Evolutionary conservation across 140 eudicot genomes (phyloP), one percentile per base, ranked within the genome.

Genomic region (Senecio squalidus): DNA sequence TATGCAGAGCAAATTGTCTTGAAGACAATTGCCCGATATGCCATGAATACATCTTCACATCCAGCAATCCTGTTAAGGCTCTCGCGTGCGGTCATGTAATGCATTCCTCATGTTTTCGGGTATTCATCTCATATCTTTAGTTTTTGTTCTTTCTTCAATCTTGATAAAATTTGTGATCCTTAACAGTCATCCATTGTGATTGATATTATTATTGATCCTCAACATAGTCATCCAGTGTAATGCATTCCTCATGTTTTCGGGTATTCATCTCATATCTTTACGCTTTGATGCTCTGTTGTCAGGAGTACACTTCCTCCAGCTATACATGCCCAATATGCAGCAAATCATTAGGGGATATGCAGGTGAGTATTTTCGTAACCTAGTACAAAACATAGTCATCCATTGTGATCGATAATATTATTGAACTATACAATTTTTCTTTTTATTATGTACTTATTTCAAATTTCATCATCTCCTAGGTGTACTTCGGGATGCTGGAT

Each of bases 31-130:
- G 98, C 64, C 98, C 96, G 0, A 87, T 92, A 14, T 92, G 98
- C 81, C 89, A 80, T 17, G 98, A 92, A 34, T 80, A 74, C 51
- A 79, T 92, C 8, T 92, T 92, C 52, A 87, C 98, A 0, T 92
- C 98, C 3, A 82, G 73, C 73, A 29, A 74, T 62, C 95, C 96
- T n/a, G 79, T 87, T 7, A 92, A 87, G 75, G 84, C 89, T 59
- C 96, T 92, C 58, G 44, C 88, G 10, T 92, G 96, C 69, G 96
- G 96, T 24, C 98, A 92, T 68, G 41, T 84, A 58, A 92, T 92
- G 98, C 98, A 92, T 70, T 92, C 98, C 23, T 47, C 85, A 62
- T 92, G 98, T 81, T 92, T 92, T 85, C 78, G 84, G 94, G 98
- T 84, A 65, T 56, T 55, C 52, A 17, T 34, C 27, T 58, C 20